A percentile compares a stretch with the other conserved stretches of the same genome.
phyloP scores from a whole-genome alignment of 78 protist genomes.

The Planoprotostelium fungivorum region DNA sequence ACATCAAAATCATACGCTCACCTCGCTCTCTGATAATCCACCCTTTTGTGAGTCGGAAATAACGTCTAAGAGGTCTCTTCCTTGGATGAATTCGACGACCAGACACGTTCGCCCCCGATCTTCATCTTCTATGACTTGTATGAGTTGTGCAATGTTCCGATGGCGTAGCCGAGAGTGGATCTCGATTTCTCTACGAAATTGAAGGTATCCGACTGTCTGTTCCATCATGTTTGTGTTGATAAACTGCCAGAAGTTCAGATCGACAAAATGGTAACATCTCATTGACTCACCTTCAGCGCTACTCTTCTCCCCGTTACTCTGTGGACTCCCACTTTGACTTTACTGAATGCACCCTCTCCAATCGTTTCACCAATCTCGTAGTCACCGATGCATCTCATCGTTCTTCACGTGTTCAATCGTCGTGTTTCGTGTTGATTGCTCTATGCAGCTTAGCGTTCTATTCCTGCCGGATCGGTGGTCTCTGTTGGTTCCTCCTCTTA shows the following conservation, averaged over 20 bases:
- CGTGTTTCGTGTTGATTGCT: no score
- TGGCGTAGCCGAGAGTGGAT: background rate
- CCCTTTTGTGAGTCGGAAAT: background rate
- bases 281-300: background rate
- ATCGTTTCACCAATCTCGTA: background rate
- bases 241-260: background rate
- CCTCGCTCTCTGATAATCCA: background rate
- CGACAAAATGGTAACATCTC: background rate
- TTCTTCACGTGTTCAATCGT: no score
- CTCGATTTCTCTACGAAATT: slow-evolving; percentile 2
- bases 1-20: no score
- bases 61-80: background rate
- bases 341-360: background rate
- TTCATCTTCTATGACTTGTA: background rate
- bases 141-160: slow-evolving; percentile 2
- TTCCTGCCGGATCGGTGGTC: no score
- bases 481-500: no score
- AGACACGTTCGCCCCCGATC: background rate
- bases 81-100: background rate
- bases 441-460: no score
- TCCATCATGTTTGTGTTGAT: background rate
- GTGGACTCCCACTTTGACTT: background rate
- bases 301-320: background rate
- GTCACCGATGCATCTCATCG: background rate
- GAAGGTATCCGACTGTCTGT: background rate